Base-by-base conservation (phyloP, 768 basidiomycete genomes). In the Tricholoma bakamatsutake region DNA sequence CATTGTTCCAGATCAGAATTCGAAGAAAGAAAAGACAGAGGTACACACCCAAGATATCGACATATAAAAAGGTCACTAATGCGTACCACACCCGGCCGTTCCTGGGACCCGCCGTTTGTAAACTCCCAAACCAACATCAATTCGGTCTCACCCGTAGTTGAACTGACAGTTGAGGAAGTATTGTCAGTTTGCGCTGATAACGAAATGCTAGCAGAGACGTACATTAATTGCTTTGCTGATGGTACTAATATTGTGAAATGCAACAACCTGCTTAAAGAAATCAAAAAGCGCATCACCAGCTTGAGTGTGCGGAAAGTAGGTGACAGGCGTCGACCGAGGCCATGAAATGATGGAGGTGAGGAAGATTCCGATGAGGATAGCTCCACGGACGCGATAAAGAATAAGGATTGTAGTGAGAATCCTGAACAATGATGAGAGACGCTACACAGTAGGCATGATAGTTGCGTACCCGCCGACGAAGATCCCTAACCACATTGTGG, bases 401-500 rank as follows among this genome's bases (percentile, higher is more conserved):
- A 94, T 87, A 56, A 94, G 69, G 52, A 92, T 72, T 4, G 88
- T 75, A 1, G 91, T 93, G 52, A 93, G 65, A 59, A 94, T 77
- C 5, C 87, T 88, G 59, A 4, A 9, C 15, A n/a, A 10, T 17
- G 2, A 31, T 48, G 6, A 30, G 30, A 48, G 3, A 31, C 17
- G 10, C 12, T 10, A 15, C 6, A 34, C 11, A 28, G 10, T 46
- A 34, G 46, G 52, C n/a, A 31, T 30, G 33, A 35, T 18, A 13
- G 58, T 51, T 17, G 63, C 83, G 24, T 64, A 87, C 85, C 91
- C 91, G 61, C 91, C 91, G 5, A 84, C 72, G 68, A 92, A 90
- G 55, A 93, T 81, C 35, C 91, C 91, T n/a, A 93, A 71, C 91
- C 91, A 94, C 75, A 90, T 84, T 9, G 85, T 88, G 1, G 90